Base-by-base conservation (phyloP, 352 stramenopile genomes). In the Globisporangium recalcitrans region DNA sequence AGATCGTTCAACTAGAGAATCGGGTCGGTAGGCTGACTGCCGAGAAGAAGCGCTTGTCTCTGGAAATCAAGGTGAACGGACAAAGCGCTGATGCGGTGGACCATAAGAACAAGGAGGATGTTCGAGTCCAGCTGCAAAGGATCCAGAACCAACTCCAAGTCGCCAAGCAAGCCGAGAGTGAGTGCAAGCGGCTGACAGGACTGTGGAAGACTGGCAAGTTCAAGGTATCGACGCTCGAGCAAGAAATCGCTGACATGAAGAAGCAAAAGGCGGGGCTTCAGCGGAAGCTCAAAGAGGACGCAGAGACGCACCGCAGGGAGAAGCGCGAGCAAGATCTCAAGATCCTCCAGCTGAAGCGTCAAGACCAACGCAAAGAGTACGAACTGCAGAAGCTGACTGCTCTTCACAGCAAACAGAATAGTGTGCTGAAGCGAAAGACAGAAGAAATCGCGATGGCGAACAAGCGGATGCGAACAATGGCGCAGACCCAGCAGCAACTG, bases 341-440 rank as follows among this genome's bases (percentile, higher is more conserved):
- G 53, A 82, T 80, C 26, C 42, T 83, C 4, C 74, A 86, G 61
- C 42, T 85, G 10, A 82, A 80, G 38, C 75, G 82, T 1, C 73
- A 89, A 47, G 75, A 91, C 36, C 70, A 85, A 52, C 72, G 82
- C 2, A 84, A 75, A 55, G 70, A 80, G 24, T 79, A 77, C 52
- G 71, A 90, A 51, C 52, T 81, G 4, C 75, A 88, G 32, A 88
- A 87, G 58, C 29, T 80, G 2, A 71, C 62, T 10, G 59, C 62
- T 0, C 52, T 76, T 6, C 69, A 78, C 29, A 47, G 42, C 10
- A 90, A 89, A 29, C 77, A 86, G 49, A 73, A 66, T 34, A 69
- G 62, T 49, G 60, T 77, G 27, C 55, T 85, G 3, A 90, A 91
- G 52, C 76, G 71, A n/a, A 90, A 88, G 52, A 79, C 69, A 4